These are phyloP conservation scores for Oryza rufipogon DNA, from an alignment of 176 grass and related monocot species.

Conservation along the genomic window DNA sequence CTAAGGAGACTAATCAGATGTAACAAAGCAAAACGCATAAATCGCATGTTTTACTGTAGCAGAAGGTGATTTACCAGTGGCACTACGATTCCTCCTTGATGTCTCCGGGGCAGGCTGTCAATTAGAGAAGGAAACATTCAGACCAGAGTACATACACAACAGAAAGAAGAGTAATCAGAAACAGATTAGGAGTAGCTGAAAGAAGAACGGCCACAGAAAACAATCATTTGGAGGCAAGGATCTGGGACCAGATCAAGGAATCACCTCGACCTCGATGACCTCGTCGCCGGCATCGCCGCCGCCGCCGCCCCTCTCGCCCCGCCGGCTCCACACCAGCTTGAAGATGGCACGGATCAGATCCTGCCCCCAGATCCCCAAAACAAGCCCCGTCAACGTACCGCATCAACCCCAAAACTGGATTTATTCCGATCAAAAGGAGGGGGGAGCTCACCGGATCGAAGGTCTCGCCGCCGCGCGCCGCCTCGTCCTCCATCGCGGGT, in stretches of 20 bases:
- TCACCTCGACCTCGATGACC: constrained; percentile 53
- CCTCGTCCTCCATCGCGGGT: constrained; percentile 38
- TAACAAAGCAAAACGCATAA: not conserved
- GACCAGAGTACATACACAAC: not conserved
- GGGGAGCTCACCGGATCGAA: constrained; percentile 55
- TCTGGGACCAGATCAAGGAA: not conserved
- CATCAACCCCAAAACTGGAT: not conserved
- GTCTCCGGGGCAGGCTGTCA: constrained; percentile 55
- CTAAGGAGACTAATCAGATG: not conserved
- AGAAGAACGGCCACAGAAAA: not conserved
- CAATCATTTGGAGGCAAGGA: not conserved
- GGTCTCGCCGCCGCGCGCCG: constrained; percentile 22
- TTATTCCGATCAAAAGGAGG: not conserved
- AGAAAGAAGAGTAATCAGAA: not conserved
- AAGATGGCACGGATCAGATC: constrained; percentile 82
- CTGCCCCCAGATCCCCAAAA: constrained; percentile 38
- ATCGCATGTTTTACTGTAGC: not conserved
- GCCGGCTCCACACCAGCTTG: constrained; percentile 79
- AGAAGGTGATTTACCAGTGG: constrained; percentile 46
- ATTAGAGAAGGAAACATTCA: not conserved
- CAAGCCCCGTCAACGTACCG: not conserved
- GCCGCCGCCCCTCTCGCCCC: constrained; percentile 28
- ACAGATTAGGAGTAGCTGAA: not conserved
- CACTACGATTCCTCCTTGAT: constrained; percentile 64
- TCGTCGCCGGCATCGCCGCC: constrained; percentile 15